Evolutionary conservation across 2,329 filamentous ascomycete species (phyloP), one percentile per base, ranked within the genome.

Genomic region (Aspergillus pseudoviridinutans): DNA sequence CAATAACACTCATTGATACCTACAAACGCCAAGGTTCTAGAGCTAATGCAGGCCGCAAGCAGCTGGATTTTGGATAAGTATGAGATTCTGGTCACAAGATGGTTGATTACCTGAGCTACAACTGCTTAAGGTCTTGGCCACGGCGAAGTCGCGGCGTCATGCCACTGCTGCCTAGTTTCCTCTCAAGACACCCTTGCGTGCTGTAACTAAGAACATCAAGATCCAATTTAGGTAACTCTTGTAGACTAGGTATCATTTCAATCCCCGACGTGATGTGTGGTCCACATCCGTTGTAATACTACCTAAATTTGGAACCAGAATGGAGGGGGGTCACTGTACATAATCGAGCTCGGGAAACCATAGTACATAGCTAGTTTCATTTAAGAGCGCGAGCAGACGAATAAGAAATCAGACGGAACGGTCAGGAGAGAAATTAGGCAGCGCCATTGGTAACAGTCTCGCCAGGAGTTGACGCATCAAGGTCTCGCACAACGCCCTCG

Each of bases 401-500:
- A 22, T 42, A 10, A 42, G 20, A 17, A 17, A 12, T 12, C 41
- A 32, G 28, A 50, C 25, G 24, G 28, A 50, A 50, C 46, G 46
- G 51, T 41, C 41, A 51, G 41, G 44, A 49, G 38, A 51, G 46
- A 10, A 20, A 46, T 25, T 24, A 35, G 17, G 17, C 17, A 22
- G 25, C 4, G 22, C 32, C 28, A 52, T 22, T 35, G 44, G 59
- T 38, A 51, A 20, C 44, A 63, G 56, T 24, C 27, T 52, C 29
- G 35, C 32, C 28, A 29, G 28, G 44, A 47, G 51, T 42, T 49
- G 56, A 50, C 55, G 53, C 55, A 55, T 69, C 65, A n/a, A 75
- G 57, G 44, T 75, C 71, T 27, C 66, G 66, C 17, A 93, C 82
- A 38, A 88, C 84, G 12, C 84, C 82, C 29, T 87, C 85, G 71